Conservation (phyloP, 1,139 yeast genomes). For the Candida sanyaensis region DNA sequence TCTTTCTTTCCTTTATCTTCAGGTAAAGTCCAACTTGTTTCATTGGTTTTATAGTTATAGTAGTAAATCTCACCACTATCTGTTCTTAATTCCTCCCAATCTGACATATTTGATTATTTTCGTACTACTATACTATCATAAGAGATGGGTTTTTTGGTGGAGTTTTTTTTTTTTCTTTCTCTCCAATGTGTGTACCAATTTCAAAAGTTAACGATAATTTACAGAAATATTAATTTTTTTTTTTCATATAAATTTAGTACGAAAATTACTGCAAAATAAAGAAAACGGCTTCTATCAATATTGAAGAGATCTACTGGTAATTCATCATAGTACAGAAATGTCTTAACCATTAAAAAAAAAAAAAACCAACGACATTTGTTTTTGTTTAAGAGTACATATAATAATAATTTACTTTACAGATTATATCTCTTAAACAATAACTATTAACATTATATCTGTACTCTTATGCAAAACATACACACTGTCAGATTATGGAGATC, state of each 20-base stretch:
- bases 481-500: too few relatives aligned
- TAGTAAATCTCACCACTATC: slow-evolving; percentile 72
- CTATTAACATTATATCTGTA: too few relatives aligned
- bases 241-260: neutral
- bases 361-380: too few relatives aligned
- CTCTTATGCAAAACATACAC: too few relatives aligned
- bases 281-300: too few relatives aligned
- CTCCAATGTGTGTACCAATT: neutral
- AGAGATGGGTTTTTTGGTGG: neutral
- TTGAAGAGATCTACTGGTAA: too few relatives aligned
- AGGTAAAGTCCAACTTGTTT: slow-evolving; percentile 85
- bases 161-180: neutral
- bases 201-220: neutral
- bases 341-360: too few relatives aligned
- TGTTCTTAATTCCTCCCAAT: slow-evolving; percentile 69
- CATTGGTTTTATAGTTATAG: slow-evolving; percentile 63
- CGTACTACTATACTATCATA: too few relatives aligned
- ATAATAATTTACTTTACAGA: too few relatives aligned
- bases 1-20: slow-evolving; percentile 28
- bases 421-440: too few relatives aligned
- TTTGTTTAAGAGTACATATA: too few relatives aligned
- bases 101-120: slow-evolving; percentile 7
- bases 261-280: neutral
- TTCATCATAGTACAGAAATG: too few relatives aligned
- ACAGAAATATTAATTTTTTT: neutral